Conservation (phyloP, 768 basidiomycete genomes). For the Lyophyllum decastes region DNA sequence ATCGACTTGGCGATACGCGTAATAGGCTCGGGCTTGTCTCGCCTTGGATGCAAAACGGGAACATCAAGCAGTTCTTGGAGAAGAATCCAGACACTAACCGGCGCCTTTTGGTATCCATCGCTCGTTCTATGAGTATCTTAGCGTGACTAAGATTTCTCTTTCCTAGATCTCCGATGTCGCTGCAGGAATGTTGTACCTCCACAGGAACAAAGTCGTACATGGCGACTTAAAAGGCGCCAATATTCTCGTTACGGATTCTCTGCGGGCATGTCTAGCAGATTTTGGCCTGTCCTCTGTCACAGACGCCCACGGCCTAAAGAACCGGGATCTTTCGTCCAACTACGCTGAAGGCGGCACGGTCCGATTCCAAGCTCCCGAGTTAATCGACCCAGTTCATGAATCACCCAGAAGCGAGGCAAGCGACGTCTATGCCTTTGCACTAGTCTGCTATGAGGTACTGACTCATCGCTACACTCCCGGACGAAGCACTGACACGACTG, state of each 20-base stretch:
- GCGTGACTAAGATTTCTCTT: conserved; percentile 4
- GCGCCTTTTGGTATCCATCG: conserved; percentile 7
- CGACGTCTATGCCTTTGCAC: conserved; percentile 20
- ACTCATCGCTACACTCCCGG: background rate
- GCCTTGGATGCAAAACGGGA: conserved; percentile 41
- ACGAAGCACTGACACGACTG: background rate
- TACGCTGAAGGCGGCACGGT: conserved; percentile 26
- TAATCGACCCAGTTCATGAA: conserved; percentile 25
- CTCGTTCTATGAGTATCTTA: conserved; percentile 15
- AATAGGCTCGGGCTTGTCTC: conserved; percentile 35
- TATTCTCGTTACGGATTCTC: conserved; percentile 42
- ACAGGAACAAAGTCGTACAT: conserved; percentile 38
- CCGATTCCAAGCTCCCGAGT: conserved; percentile 39
- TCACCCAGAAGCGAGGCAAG: conserved; percentile 5
- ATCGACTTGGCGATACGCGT: conserved; percentile 23
- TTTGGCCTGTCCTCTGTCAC: conserved; percentile 43
- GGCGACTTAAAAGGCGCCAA: conserved; percentile 55
- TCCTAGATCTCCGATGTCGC: conserved; percentile 32
- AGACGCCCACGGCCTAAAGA: conserved; percentile 19
- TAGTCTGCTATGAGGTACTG: conserved; percentile 20
- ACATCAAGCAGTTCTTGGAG: conserved; percentile 26
- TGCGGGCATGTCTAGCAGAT: conserved; percentile 49
- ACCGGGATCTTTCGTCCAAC: conserved; percentile 19
- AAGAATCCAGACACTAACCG: conserved; percentile 18
- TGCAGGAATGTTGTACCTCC: conserved; percentile 34